Conservation (phyloP, 2,329 filamentous ascomycete species). For the Fusarium sp. region DNA sequence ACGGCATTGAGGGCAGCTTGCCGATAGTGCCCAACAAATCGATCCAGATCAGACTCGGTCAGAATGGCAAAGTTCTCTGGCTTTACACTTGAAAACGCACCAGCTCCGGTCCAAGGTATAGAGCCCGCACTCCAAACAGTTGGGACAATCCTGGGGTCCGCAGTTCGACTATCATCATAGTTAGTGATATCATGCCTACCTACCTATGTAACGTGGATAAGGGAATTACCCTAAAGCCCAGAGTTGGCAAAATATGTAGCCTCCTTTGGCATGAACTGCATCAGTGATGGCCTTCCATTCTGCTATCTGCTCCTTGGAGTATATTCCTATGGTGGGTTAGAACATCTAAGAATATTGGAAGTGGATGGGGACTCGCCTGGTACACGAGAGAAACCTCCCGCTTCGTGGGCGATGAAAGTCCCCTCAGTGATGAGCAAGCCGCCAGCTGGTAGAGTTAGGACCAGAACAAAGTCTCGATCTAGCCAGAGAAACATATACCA, state of each 20-base stretch:
- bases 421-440: constrained; percentile 57
- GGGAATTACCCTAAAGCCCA: constrained; percentile 67
- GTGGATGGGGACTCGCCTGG: constrained; percentile 17
- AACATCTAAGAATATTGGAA: neutral
- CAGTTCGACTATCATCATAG: constrained; percentile 23
- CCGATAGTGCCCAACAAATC: constrained; percentile 67
- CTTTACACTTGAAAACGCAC: constrained; percentile 13
- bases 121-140: constrained; percentile 36
- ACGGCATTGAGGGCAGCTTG: constrained; percentile 64
- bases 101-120: constrained; percentile 16
- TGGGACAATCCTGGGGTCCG: constrained; percentile 31
- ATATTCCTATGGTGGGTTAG: constrained; percentile 64
- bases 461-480: neutral
- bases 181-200: constrained; percentile 1
- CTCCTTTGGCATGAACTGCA: constrained; percentile 69
- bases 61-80: constrained; percentile 57
- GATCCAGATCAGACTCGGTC: constrained; percentile 70
- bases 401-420: constrained; percentile 53
- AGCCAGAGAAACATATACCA: neutral
- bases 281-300: constrained; percentile 70
- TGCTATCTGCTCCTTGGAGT: constrained; percentile 61
- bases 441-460: constrained; percentile 45
- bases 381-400: constrained; percentile 44
- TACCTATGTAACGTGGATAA: constrained; percentile 45
- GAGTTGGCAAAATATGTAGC: constrained; percentile 69